Base-by-base conservation (phyloP, 2,329 filamentous ascomycete species). In the Arthrobotrys sphaeroides region DNA sequence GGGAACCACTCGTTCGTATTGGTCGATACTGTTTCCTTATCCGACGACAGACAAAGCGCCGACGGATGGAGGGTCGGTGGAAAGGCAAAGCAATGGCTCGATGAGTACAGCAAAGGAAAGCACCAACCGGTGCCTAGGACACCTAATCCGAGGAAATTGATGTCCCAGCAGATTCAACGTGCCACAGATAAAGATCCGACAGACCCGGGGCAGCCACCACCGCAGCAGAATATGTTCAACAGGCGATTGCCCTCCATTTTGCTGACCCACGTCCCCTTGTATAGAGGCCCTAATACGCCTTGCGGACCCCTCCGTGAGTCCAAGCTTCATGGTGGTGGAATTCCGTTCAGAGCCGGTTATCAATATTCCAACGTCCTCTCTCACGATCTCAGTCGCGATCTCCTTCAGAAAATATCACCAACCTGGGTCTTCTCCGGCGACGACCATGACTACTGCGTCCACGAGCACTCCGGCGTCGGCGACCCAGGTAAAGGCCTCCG, bases 1-100 rank as follows among this genome's bases (percentile, higher is more conserved):
- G 95, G 92, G 10, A 99, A 99, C 81, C 95, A 99, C 82, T 96
- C 93, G 0, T 93, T 99, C 81, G 92, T 99, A 18, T 96, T 93
- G 0, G 87, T 99, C 5, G 95, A 99, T 81, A 88, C 90, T 0
- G 90, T 97, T 3, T 97, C 94, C 0, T 83, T 98, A 79, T 96
- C 93, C 80, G 94, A 95, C 2, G 81, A 84, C 91, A 1, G 87
- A 87, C 59, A 87, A 90, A 73, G 90, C 94, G 80, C 83, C 97
- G 53, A 86, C 87, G 1, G 85, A 86, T 67, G 88, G 72, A 75
- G 89, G 82, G 85, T 87, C 42, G 90, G 90, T 13, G 83, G 88
- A n/a, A 81, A 83, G 1, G 86, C 87, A 42, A 87, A 87, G 12
- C 81, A 88, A 0, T 83, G 83, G 24, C 88, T 89, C 73, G 81